Evolutionary conservation across 23 red algal genomes (phyloP).

Genomic region (Pyropia yezoensis): DNA sequence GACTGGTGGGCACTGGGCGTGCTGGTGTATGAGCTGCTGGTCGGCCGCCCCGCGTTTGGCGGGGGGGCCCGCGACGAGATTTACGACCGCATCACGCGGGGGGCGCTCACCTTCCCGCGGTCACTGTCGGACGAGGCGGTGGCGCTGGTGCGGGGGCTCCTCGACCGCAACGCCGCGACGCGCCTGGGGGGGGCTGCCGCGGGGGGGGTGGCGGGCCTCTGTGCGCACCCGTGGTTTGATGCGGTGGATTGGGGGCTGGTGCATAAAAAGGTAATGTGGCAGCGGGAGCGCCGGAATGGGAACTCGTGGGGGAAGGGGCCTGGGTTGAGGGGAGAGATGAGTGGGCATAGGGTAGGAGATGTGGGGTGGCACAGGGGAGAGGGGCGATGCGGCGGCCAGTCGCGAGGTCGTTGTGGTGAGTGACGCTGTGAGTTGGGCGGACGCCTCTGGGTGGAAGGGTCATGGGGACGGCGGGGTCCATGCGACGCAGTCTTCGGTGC

Average conservation of each 20-base stretch:
- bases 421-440: too few species aligned
- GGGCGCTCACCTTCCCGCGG: constrained; percentile 57
- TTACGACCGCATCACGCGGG: constrained; percentile 29
- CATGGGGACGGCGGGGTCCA: too few species aligned
- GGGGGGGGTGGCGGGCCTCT: constrained; percentile 59
- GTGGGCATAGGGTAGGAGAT: too few species aligned
- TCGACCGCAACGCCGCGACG: constrained; percentile 43
- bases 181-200: constrained; percentile 42
- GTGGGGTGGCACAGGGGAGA: too few species aligned
- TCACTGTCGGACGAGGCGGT: constrained; percentile 61
- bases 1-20: constrained; percentile 86
- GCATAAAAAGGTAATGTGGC: not conserved
- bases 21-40: constrained; percentile 75
- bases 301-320: too few species aligned
- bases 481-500: too few species aligned
- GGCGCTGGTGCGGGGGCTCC: constrained; percentile 47
- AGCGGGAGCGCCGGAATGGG: too few species aligned
- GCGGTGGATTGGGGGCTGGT: constrained; percentile 52
- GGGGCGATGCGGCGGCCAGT: too few species aligned
- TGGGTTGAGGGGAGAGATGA: too few species aligned
- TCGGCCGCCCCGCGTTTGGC: constrained; percentile 47
- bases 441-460: too few species aligned
- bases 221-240: constrained; percentile 74
- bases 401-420: too few species aligned
- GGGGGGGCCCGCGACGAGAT: constrained; percentile 35